phyloP scores from a whole-genome alignment of 2,329 filamentous ascomycete species.

The Niveomyces coronatus region DNA sequence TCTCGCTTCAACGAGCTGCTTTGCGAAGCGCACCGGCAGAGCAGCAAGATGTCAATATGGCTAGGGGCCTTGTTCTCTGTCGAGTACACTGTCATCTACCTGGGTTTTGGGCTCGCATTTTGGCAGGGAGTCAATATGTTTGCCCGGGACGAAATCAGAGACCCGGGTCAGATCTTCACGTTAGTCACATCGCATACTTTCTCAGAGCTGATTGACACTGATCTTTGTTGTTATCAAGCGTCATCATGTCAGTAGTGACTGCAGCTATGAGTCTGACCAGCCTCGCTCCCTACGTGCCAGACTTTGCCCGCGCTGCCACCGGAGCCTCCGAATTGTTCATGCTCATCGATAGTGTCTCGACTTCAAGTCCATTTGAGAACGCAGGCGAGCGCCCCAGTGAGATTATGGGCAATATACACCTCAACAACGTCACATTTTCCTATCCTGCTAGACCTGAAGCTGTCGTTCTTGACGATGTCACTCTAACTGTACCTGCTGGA shows the following conservation, averaged over 20 bases:
- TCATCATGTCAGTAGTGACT: conserved; percentile 29
- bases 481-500: conserved; percentile 31
- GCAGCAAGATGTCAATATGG: conserved; percentile 27
- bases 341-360: conserved; percentile 27
- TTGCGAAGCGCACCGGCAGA: conserved; percentile 23
- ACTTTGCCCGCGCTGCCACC: conserved; percentile 28
- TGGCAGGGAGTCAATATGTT: conserved; percentile 34
- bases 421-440: conserved; percentile 31
- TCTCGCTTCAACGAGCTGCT: conserved; percentile 29
- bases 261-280: conserved; percentile 25
- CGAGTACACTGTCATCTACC: conserved; percentile 31
- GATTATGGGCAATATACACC: conserved; percentile 23
- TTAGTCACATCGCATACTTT: conserved; percentile 12
- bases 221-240: conserved; percentile 14
- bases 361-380: conserved; percentile 25
- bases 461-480: conserved; percentile 31
- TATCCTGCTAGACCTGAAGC: conserved; percentile 35
- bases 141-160: conserved; percentile 24
- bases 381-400: conserved; percentile 21
- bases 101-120: conserved; percentile 32
- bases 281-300: conserved; percentile 27
- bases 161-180: conserved; percentile 30
- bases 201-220: background rate
- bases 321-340: conserved; percentile 25
- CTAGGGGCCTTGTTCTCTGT: conserved; percentile 28